phyloP scores from a whole-genome alignment of 371 early-diverging fungal genomes.

The Syncephalis fuscata region DNA sequence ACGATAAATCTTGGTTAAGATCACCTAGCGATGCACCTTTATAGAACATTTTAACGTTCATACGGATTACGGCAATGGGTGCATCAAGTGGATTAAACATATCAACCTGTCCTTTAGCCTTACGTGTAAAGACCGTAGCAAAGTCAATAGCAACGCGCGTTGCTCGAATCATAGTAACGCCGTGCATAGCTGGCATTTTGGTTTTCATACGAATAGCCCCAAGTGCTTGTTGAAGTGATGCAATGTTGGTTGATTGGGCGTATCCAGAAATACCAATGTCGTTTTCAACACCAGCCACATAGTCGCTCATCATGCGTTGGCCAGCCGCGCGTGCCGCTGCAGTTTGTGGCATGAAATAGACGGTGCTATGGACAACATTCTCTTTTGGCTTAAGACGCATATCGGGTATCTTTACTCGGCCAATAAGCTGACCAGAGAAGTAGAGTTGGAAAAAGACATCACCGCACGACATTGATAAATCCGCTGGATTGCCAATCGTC shows the following conservation, averaged over 20 bases:
- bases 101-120: constrained; percentile 5
- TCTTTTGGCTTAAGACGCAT: constrained; percentile 2
- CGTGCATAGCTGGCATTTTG: constrained; percentile 2
- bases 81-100: constrained; percentile 6
- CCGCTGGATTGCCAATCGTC: constrained; percentile 33
- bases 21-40: constrained; percentile 1
- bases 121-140: constrained; percentile 1
- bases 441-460: constrained; percentile 5
- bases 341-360: constrained; percentile 4
- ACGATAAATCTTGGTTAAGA: constrained; percentile 3
- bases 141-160: constrained; percentile 4
- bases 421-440: not conserved
- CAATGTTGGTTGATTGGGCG: constrained; percentile 1
- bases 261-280: constrained; percentile 3
- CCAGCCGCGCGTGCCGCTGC: constrained; percentile 3
- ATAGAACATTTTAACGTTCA: not conserved
- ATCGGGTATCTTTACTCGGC: constrained; percentile 4
- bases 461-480: constrained; percentile 28
- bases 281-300: constrained; percentile 2
- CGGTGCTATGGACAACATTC: not conserved
- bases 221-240: constrained; percentile 4
- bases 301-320: constrained; percentile 3
- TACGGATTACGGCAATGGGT: constrained; percentile 2
- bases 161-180: not conserved
- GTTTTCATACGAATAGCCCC: constrained; percentile 1